Evolutionary conservation across 331 rosid genomes (phyloP).

Genomic region (Arachis monticola): DNA sequence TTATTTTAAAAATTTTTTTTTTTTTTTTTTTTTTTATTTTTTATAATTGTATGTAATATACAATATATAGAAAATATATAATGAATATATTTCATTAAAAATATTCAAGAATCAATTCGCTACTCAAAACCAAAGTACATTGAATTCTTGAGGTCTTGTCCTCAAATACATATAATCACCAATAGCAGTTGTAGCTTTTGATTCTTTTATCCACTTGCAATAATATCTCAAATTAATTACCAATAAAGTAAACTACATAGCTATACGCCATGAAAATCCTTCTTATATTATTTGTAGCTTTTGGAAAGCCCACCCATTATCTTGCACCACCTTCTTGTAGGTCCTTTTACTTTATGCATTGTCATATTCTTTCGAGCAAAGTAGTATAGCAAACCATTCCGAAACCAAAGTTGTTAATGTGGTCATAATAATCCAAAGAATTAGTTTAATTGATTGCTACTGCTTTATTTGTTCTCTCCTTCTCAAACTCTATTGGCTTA

Average conservation of each 20-base stretch:
- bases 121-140: too few species aligned
- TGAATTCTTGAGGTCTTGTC: not conserved
- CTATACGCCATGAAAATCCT: not conserved
- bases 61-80: too few species aligned
- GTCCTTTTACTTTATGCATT: constrained; percentile 35
- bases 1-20: too few species aligned
- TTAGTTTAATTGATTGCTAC: constrained; percentile 1
- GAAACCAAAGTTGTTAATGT: constrained; percentile 36
- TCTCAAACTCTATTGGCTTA: constrained; percentile 28
- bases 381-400: constrained; percentile 39
- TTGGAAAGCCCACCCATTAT: not conserved
- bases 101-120: too few species aligned
- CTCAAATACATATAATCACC: not conserved
- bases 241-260: not conserved
- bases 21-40: too few species aligned
- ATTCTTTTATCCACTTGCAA: constrained; percentile 27
- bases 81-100: too few species aligned
- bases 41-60: too few species aligned
- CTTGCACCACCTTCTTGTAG: constrained; percentile 39
- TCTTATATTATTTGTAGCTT: not conserved
- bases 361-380: constrained; percentile 34
- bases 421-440: constrained; percentile 25
- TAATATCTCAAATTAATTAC: not conserved
- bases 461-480: not conserved
- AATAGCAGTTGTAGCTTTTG: not conserved